Conservation (phyloP, 1,139 yeast species). For the Zygosaccharomyces pseudobailii region DNA sequence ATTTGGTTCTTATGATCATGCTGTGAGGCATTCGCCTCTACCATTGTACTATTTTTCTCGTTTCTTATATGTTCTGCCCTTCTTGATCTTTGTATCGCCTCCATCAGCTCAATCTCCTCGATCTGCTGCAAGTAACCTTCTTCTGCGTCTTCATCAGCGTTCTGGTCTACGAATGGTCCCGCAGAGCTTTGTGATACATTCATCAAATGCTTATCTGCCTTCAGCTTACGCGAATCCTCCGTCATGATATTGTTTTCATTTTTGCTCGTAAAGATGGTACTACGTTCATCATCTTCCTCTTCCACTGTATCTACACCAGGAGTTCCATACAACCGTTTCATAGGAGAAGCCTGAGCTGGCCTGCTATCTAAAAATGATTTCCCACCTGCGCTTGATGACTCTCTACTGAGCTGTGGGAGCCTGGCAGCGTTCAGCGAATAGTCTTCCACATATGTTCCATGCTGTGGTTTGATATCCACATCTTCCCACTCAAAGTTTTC, state of each 20-base stretch:
- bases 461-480: conserved; percentile 38
- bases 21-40: neutral
- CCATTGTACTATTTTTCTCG: neutral
- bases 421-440: conserved; percentile 39
- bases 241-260: conserved; percentile 21
- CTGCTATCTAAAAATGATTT: conserved; percentile 31
- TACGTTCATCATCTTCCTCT: conserved; percentile 10
- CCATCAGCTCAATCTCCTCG: conserved; percentile 40
- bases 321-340: conserved; percentile 9
- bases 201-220: conserved; percentile 17
- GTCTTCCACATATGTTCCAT: conserved; percentile 28
- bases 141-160: conserved; percentile 23
- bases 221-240: conserved; percentile 45
- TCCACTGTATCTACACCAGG: conserved; percentile 6
- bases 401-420: conserved; percentile 29
- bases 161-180: conserved; percentile 6
- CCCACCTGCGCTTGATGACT: conserved; percentile 22
- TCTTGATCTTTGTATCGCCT: conserved; percentile 47
- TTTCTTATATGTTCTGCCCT: conserved; percentile 20
- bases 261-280: no score
- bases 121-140: conserved; percentile 32
- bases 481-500: conserved; percentile 62
- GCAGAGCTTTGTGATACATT: conserved; percentile 25
- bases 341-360: conserved; percentile 20
- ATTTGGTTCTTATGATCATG: neutral